phyloP scores from a whole-genome alignment of 2,329 filamentous ascomycete species.

The Septoria petroselini region DNA sequence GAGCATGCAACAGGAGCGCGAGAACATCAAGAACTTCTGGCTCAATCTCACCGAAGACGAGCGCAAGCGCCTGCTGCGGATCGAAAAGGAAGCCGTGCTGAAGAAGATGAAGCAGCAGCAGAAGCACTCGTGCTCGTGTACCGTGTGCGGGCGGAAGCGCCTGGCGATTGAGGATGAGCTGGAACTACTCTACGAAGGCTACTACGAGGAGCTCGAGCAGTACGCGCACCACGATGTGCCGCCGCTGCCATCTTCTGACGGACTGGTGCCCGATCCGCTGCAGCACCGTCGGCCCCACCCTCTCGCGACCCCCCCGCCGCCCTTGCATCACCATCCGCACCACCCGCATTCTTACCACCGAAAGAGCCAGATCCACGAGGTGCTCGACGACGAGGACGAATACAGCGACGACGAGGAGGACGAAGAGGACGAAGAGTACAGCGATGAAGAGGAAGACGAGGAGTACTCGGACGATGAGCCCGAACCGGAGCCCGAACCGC shows the following conservation, averaged over 20 bases:
- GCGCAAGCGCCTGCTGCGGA: slow-evolving; percentile 90
- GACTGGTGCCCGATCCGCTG: slow-evolving; percentile 62
- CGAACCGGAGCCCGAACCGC: slow-evolving; percentile 52
- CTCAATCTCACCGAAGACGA: slow-evolving; percentile 90
- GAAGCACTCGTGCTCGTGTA: slow-evolving; percentile 97
- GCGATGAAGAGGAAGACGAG: slow-evolving; percentile 66
- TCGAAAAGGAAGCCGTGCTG: slow-evolving; percentile 95
- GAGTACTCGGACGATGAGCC: slow-evolving; percentile 63
- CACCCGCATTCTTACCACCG: slow-evolving; percentile 57
- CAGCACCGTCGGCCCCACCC: slow-evolving; percentile 43
- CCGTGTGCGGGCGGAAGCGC: slow-evolving; percentile 91
- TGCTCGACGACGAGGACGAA: slow-evolving; percentile 57
- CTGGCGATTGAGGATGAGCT: slow-evolving; percentile 97
- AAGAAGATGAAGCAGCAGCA: slow-evolving; percentile 99
- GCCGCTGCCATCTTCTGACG: slow-evolving; percentile 52
- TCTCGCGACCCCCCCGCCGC: slow-evolving; percentile 34
- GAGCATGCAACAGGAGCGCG: slow-evolving; percentile 86
- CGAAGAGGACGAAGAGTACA: slow-evolving; percentile 56
- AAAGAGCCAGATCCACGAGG: slow-evolving; percentile 69
- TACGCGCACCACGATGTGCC: slow-evolving; percentile 83
- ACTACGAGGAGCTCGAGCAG: slow-evolving; percentile 96
- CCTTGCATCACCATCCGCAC: slow-evolving; percentile 17
- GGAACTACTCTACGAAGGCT: slow-evolving; percentile 95
- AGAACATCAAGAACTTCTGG: slow-evolving; percentile 98
- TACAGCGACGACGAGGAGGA: slow-evolving; percentile 58